phyloP scores from a whole-genome alignment of 2,329 filamentous ascomycete genomes.

The Trichophyton simii region DNA sequence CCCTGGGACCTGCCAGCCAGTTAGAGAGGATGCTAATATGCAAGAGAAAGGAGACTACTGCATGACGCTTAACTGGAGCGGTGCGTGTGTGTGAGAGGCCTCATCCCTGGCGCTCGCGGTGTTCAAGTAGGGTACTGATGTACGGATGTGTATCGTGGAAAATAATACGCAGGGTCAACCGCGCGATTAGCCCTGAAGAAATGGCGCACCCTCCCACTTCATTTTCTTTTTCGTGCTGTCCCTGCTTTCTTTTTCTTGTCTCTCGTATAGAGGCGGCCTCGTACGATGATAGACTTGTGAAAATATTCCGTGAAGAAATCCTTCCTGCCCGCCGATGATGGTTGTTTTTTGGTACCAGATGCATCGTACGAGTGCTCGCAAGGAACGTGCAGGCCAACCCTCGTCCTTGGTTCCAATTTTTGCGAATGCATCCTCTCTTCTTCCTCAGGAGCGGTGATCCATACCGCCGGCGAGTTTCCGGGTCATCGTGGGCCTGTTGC shows the following conservation, averaged over 20 bases:
- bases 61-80: neutral
- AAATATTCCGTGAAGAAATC: neutral
- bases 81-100: neutral
- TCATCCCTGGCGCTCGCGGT: neutral
- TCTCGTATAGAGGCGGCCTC: neutral
- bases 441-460: neutral
- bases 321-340: neutral
- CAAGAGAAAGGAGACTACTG: neutral
- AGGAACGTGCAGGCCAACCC: neutral
- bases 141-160: neutral
- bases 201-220: neutral
- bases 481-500: neutral
- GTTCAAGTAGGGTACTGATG: neutral
- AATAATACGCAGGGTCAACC: conserved; percentile 2
- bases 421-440: neutral
- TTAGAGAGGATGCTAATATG: neutral
- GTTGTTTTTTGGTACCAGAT: neutral
- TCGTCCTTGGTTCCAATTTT: neutral
- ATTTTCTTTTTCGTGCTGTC: neutral
- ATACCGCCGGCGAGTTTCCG: neutral
- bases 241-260: neutral
- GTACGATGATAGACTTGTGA: neutral
- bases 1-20: conserved; percentile 9
- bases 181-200: conserved; percentile 6
- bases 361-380: neutral